phyloP scores from a whole-genome alignment of 257 asterid species.

The Nyctanthes arbortristis region DNA sequence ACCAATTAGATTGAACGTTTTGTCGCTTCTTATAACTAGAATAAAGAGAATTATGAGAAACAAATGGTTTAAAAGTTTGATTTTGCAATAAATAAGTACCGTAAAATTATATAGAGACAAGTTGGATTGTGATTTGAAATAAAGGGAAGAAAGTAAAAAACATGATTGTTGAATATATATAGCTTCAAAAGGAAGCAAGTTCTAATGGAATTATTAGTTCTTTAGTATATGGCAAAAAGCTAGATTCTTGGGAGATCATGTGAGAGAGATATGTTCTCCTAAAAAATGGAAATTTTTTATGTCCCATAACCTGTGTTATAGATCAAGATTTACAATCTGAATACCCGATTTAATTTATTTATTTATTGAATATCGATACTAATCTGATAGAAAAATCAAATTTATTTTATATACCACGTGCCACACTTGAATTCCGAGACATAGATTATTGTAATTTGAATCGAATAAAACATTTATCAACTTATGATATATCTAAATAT shows the following conservation, averaged over 20 bases:
- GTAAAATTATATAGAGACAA: not conserved
- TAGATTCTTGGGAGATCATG: constrained; percentile 52
- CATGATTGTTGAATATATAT: not conserved
- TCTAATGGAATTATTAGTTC: constrained; percentile 20
- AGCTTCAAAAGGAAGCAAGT: constrained; percentile 21
- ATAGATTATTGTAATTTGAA: not conserved
- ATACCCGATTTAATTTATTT: too few species aligned
- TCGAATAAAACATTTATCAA: not conserved
- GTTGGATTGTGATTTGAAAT: constrained; percentile 22
- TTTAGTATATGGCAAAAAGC: constrained; percentile 16
- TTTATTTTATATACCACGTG: not conserved
- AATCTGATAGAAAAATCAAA: not conserved
- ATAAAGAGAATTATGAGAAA: not conserved
- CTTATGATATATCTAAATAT: not conserved
- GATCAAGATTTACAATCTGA: not conserved
- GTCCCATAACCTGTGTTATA: not conserved
- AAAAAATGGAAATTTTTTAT: not conserved
- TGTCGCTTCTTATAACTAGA: too few species aligned
- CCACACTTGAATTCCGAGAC: not conserved
- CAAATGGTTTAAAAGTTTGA: not conserved
- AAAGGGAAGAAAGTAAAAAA: constrained; percentile 16
- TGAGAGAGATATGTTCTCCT: constrained; percentile 40
- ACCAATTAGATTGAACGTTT: too few species aligned
- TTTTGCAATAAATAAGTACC: not conserved
- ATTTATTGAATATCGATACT: not conserved